Evolutionary conservation across 345 rosid genomes (phyloP).

Genomic region (Citrus australasica): DNA sequence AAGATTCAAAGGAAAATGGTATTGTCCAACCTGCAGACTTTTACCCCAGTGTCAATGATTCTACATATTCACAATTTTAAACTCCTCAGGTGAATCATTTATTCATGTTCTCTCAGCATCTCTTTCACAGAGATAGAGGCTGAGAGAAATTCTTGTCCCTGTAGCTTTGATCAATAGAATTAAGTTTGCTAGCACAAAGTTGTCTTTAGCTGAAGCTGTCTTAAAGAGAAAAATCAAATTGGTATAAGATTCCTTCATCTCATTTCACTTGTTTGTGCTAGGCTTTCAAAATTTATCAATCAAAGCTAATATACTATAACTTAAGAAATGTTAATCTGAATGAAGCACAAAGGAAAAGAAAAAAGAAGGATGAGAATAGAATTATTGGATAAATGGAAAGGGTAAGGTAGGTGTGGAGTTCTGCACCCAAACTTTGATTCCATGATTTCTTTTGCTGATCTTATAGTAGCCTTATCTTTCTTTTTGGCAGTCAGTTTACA

Average conservation of each 20-base stretch:
- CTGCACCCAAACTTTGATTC: neutral
- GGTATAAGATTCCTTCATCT: neutral
- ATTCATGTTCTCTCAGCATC: neutral
- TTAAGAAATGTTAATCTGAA: neutral
- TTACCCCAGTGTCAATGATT: conserved; percentile 53
- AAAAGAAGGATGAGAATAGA: neutral
- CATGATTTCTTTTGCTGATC: neutral
- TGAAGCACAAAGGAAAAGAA: neutral
- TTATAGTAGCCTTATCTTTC: conserved; percentile 1
- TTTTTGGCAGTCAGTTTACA: neutral
- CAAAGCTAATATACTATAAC: neutral
- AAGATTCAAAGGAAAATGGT: conserved; percentile 98
- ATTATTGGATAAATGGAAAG: neutral
- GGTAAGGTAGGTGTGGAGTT: neutral
- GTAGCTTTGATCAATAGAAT: conserved; percentile 12
- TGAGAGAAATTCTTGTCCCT: neutral
- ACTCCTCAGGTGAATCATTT: neutral
- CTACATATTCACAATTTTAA: neutral
- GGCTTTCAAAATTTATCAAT: neutral
- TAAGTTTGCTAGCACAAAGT: conserved; percentile 8
- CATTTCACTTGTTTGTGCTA: neutral
- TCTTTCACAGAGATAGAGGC: neutral
- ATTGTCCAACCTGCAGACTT: conserved; percentile 86
- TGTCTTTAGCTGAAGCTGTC: neutral
- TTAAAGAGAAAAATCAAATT: neutral